phyloP scores from a whole-genome alignment of 2,329 filamentous ascomycete species.

The Ophiostoma fasciatum region DNA sequence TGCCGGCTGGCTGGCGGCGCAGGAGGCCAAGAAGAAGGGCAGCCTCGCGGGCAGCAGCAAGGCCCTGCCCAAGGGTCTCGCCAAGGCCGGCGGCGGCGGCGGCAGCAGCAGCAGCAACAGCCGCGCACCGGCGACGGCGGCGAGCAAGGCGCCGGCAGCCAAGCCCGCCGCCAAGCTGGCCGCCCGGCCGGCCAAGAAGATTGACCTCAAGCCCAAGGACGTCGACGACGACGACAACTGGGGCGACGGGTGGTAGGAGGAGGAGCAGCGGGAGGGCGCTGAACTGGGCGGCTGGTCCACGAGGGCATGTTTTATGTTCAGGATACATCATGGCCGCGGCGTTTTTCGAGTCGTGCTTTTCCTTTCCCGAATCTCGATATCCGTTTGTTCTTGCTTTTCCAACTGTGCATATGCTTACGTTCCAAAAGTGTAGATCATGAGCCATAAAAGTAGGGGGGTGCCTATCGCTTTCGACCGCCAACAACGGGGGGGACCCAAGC shows the following conservation, averaged over 20 bases:
- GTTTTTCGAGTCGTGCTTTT: background rate
- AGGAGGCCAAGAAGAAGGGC: conserved; percentile 56
- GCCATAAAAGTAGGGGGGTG: too few species aligned
- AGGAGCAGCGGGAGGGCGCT: too few species aligned
- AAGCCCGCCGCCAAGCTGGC: conserved; percentile 30
- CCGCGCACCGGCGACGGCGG: background rate
- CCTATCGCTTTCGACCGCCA: too few species aligned
- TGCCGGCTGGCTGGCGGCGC: conserved; percentile 83
- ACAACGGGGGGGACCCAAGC: too few species aligned
- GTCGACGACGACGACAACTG: conserved; percentile 44
- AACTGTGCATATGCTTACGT: too few species aligned
- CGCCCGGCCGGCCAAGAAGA: conserved; percentile 55
- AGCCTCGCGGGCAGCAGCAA: conserved; percentile 26
- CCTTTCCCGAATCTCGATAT: background rate
- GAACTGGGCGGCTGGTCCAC: too few species aligned
- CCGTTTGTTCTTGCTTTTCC: background rate
- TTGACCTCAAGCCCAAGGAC: conserved; percentile 52
- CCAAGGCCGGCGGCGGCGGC: conserved; percentile 35
- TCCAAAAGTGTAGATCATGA: too few species aligned
- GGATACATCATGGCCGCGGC: background rate
- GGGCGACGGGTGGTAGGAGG: conserved; percentile 46
- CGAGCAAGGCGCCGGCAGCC: conserved; percentile 19
- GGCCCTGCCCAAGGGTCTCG: conserved; percentile 67
- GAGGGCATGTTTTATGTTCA: background rate
- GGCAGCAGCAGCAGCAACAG: background rate